phyloP scores from a whole-genome alignment of 2,329 filamentous ascomycete species.

The Dothidotthia symphoricarpi region DNA sequence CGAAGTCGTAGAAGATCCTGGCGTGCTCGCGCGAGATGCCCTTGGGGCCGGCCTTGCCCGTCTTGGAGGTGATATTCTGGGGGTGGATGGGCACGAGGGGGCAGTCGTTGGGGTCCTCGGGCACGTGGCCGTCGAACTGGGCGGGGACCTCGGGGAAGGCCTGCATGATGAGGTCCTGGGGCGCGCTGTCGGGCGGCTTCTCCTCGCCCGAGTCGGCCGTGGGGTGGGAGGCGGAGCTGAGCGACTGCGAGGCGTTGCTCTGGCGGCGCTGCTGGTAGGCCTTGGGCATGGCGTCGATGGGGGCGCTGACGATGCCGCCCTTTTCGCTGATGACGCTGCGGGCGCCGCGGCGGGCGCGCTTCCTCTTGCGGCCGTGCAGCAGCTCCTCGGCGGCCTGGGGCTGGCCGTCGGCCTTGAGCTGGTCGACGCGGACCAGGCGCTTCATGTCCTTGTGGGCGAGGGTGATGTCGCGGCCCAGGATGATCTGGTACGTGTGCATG shows the following conservation, averaged over 20 bases:
- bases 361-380: constrained; percentile 44
- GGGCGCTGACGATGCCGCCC: constrained; percentile 60
- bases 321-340: constrained; percentile 64
- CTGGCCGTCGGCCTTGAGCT: constrained; percentile 27
- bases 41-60: constrained; percentile 63
- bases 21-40: constrained; percentile 73
- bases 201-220: constrained; percentile 33
- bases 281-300: constrained; percentile 32
- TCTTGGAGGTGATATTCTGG: constrained; percentile 38
- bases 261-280: constrained; percentile 39
- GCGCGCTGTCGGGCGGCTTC: constrained; percentile 31
- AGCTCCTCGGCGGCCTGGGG: constrained; percentile 23
- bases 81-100: constrained; percentile 73
- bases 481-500: constrained; percentile 71
- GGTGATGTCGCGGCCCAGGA: constrained; percentile 67
- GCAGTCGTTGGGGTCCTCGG: constrained; percentile 58
- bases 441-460: constrained; percentile 51
- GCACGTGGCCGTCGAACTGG: constrained; percentile 59
- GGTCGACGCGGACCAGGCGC: constrained; percentile 43
- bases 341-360: constrained; percentile 54
- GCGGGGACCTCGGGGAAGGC: constrained; percentile 36
- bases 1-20: constrained; percentile 67
- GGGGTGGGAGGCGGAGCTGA: constrained; percentile 49
- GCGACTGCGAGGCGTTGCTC: constrained; percentile 49
- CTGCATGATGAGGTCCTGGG: constrained; percentile 38